A percentile compares a stretch with the other conserved stretches of the same genome.
These are phyloP conservation scores for Caloboletus inedulis DNA, from an alignment of 1,284 basidiomycete species.

Conservation along the genomic window DNA sequence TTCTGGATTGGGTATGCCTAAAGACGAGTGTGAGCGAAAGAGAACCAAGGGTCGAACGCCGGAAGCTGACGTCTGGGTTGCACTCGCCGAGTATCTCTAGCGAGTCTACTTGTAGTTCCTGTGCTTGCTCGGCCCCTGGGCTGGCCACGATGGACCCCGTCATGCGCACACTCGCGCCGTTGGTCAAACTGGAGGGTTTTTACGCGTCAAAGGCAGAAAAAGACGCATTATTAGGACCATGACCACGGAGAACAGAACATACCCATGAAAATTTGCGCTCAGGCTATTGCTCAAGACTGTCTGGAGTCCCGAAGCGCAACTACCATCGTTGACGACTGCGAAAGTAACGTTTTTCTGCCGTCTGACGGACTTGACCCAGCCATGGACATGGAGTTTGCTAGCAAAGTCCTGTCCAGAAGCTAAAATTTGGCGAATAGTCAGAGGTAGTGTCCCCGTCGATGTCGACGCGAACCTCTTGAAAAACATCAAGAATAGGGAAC, in stretches of 20 bases:
- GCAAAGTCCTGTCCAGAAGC: slow-evolving; percentile 22
- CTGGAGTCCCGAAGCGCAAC: slow-evolving; percentile 65
- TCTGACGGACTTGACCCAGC: slow-evolving; percentile 84
- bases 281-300: slow-evolving; percentile 56
- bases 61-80: slow-evolving; percentile 60
- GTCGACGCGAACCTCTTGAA: slow-evolving; percentile 28
- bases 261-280: slow-evolving; percentile 19
- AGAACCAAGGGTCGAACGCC: background rate
- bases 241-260: background rate
- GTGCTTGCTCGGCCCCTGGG: slow-evolving; percentile 65
- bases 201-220: slow-evolving; percentile 4
- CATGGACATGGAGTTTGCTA: slow-evolving; percentile 46
- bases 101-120: slow-evolving; percentile 70
- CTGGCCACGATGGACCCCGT: slow-evolving; percentile 65
- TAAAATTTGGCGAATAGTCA: slow-evolving; percentile 58
- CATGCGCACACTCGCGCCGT: slow-evolving; percentile 70
- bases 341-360: slow-evolving; percentile 86
- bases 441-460: slow-evolving; percentile 37
- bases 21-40: slow-evolving; percentile 8
- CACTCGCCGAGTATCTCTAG: slow-evolving; percentile 71
- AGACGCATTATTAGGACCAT: background rate
- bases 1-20: slow-evolving; percentile 88
- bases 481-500: slow-evolving; percentile 23
- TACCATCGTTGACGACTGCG: slow-evolving; percentile 81
- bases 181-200: slow-evolving; percentile 49